Evolutionary conservation across 257 asterid genomes (phyloP), one percentile per base, ranked within the genome.

Genomic region (Solanum paucissectum): DNA sequence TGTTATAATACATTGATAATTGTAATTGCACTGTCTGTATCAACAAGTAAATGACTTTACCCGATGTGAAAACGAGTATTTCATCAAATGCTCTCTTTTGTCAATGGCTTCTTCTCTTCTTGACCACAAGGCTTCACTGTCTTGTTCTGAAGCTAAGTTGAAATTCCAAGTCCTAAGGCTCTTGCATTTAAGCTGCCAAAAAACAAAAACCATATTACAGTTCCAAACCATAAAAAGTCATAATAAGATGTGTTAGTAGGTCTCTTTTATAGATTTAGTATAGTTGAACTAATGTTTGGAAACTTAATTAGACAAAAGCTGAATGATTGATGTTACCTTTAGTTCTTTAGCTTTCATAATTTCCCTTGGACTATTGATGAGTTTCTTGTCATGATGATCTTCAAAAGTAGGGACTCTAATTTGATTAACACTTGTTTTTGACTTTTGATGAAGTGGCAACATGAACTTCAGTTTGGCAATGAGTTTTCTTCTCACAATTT

Each of bases 11-110:
- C 34, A 11, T 34, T 37, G 83, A 23, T 12, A 75, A 23, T 34
- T 38, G 83, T 38, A 10, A 75, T 23, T 74, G 82, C 83, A 9
- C 20, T 74, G 52, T 23, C 52, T 72, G 60, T 4, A 27, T 79
- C 12, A 29, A 79, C 55, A 44, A 79, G 66, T 79, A n/a, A 42
- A 85, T 13, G 79, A 86, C 44, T 86, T 88, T 93, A 96, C 99
- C 91, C 96, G 85, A 73, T 92, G 96, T 16, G 98, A 96, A 87
- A 91, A 92, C 1, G 99, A 95, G 86, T 93, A 95, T 86, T 89
- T 95, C 94, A 91, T 95, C 93, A 94, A 92, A 33, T 94, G 93
- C 81, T 94, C 96, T 89, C 97, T 90, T 93, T 91, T 96, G 85
- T 90, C 89, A 11, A 90, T 38, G 86, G 94, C 93, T 83, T 95